Evolutionary conservation across 257 asterid species (phyloP).

Genomic region (Petunia secreta): DNA sequence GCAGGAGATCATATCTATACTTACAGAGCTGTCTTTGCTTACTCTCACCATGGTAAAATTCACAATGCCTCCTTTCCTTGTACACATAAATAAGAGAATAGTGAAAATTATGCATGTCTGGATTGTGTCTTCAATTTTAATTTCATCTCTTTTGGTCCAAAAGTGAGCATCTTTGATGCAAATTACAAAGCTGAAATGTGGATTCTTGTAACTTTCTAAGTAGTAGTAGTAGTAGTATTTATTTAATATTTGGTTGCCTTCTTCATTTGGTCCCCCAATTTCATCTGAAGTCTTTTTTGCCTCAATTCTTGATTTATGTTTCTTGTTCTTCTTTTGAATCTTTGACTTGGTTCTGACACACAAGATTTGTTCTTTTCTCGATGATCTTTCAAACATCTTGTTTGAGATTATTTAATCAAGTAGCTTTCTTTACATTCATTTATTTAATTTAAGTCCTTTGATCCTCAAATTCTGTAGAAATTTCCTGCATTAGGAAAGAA

Average conservation of each 20-base stretch:
- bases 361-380: conserved; percentile 6
- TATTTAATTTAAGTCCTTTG: neutral
- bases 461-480: neutral
- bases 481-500: neutral
- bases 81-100: neutral
- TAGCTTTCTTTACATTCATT: neutral
- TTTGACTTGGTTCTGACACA: conserved; percentile 14
- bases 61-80: neutral
- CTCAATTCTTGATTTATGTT: neutral
- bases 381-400: neutral
- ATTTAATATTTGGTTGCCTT: conserved; percentile 3
- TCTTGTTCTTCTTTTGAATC: neutral
- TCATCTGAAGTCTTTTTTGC: neutral
- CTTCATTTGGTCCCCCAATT: neutral
- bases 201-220: neutral
- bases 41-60: conserved; percentile 75
- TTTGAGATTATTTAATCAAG: conserved; percentile 15
- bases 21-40: conserved; percentile 77
- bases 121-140: neutral
- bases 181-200: conserved; percentile 25
- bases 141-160: neutral
- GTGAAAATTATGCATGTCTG: neutral
- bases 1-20: conserved; percentile 90
- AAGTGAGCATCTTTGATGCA: conserved; percentile 6
- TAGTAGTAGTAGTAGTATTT: too few relatives aligned